These are phyloP conservation scores for Tilletia caries DNA, from an alignment of 1,284 basidiomycete genomes.

Conservation along the genomic window DNA sequence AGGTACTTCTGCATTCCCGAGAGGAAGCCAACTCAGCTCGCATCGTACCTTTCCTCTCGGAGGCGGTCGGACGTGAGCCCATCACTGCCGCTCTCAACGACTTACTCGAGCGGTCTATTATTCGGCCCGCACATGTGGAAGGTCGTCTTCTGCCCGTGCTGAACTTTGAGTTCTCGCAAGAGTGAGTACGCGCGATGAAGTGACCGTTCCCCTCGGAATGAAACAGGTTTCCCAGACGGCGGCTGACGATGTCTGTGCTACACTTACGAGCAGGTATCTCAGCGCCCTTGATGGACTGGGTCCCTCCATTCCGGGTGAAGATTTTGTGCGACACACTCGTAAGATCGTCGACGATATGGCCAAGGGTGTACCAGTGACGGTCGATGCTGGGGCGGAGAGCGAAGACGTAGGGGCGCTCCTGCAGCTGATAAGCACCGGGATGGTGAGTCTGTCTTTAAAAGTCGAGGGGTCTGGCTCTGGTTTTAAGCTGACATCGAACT, in stretches of 20 bases:
- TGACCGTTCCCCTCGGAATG: too few species aligned
- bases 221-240: too few species aligned
- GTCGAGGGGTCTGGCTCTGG: not conserved
- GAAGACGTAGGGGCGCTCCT: not conserved
- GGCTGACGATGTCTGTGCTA: too few species aligned
- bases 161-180: conserved; percentile 8
- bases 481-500: not conserved
- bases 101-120: not conserved
- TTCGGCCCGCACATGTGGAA: not conserved
- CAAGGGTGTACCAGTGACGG: too few species aligned
- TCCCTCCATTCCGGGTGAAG: not conserved
- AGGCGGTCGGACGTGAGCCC: not conserved
- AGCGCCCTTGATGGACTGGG: not conserved
- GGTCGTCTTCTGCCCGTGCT: not conserved
- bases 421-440: not conserved
- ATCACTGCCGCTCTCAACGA: not conserved
- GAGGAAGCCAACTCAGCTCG: not conserved
- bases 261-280: not conserved
- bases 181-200: not conserved
- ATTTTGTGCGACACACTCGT: not conserved
- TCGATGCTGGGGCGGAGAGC: not conserved
- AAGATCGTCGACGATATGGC: not conserved
- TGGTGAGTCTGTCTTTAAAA: not conserved
- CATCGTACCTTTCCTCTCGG: not conserved
- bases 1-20: not conserved